These are phyloP conservation scores for Tubosaeta sp. DNA, from an alignment of 768 basidiomycete genomes.

Conservation along the genomic window DNA sequence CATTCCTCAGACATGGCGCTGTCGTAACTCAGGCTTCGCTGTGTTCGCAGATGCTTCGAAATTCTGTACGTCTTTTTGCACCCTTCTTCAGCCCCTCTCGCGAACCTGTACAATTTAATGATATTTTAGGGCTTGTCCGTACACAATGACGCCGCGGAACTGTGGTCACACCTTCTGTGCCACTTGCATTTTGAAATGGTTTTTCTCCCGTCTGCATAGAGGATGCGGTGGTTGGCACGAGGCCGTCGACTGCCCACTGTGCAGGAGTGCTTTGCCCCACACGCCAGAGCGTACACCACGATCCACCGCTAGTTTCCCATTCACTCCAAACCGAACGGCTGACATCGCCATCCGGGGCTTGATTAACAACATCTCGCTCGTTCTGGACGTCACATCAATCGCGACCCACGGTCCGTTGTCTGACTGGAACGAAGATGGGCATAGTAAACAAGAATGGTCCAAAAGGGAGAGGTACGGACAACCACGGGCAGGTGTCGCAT, in stretches of 20 bases:
- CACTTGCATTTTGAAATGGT: constrained; percentile 63
- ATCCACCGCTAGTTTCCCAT: constrained; percentile 49
- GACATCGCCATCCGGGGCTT: constrained; percentile 50
- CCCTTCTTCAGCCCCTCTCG: constrained; percentile 2
- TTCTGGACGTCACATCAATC: constrained; percentile 30
- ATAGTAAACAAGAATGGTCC: constrained; percentile 51
- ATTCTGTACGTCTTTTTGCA: constrained; percentile 37
- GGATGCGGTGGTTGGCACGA: constrained; percentile 67
- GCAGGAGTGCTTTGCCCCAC: constrained; percentile 49
- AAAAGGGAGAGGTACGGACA: constrained; percentile 46
- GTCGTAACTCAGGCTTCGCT: constrained; percentile 10
- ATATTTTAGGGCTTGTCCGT: constrained; percentile 47
- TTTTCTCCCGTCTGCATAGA: constrained; percentile 61
- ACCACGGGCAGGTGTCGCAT: constrained; percentile 21
- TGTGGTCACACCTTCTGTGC: constrained; percentile 72
- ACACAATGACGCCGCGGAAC: constrained; percentile 45
- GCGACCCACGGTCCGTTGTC: constrained; percentile 34
- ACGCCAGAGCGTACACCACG: constrained; percentile 53
- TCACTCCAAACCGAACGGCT: constrained; percentile 58
- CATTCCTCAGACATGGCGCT: constrained; percentile 2
- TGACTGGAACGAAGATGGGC: constrained; percentile 52
- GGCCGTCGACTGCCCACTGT: constrained; percentile 62
- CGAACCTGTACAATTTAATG: background rate
- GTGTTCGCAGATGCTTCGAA: constrained; percentile 53
- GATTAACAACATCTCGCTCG: constrained; percentile 46